Base-by-base conservation (phyloP, 768 basidiomycete species). In the Lactarius indigo region DNA sequence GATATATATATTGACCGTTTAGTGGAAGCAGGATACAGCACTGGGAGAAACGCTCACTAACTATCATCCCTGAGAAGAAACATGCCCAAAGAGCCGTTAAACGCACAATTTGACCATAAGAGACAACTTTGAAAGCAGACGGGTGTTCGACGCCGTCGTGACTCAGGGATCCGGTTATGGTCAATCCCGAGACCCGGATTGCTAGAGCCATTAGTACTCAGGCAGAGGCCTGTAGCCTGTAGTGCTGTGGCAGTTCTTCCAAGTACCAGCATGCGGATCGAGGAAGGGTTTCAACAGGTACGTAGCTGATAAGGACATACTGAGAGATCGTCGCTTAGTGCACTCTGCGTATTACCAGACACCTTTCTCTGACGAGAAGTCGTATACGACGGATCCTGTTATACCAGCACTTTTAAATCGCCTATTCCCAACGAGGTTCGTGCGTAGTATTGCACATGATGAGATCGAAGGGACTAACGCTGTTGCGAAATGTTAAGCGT, bases 251-350 rank as follows among this genome's bases (percentile, higher is more conserved):
- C 15, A 15, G 13, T 15, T 39, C 37, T 15, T 39, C 18, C 42
- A 20, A 42, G 18, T 7, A 33, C 26, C 59, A 59, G 26, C 18
- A 89, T 90, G 89, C 83, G 83, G 54, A 76, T 84, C 37, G 87
- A 89, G 73, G 80, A 89, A 57, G 89, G 89, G 39, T 89, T 89
- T 70, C 87, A 89, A 69, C 79, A 78, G 68, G 88, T 85, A 66
- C 44, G 76, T 72, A 57, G 12, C n/a, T 3, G 17, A 20, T 26
- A 30, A 23, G 35, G 31, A 13, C 4, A 57, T 37, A 10, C 47
- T 57, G 37, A 37, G 1, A 8, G 26, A 17, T 15, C 8, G 4
- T 59, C 30, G 23, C 61, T 28, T 44, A 65, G 57, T 63, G n/a
- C 59, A 56, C 33, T 57, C n/a, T 60, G 5, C 31, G 37, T 17